Base-by-base conservation (phyloP, 805 yeast species). In the Lipomyces oligophaga region DNA sequence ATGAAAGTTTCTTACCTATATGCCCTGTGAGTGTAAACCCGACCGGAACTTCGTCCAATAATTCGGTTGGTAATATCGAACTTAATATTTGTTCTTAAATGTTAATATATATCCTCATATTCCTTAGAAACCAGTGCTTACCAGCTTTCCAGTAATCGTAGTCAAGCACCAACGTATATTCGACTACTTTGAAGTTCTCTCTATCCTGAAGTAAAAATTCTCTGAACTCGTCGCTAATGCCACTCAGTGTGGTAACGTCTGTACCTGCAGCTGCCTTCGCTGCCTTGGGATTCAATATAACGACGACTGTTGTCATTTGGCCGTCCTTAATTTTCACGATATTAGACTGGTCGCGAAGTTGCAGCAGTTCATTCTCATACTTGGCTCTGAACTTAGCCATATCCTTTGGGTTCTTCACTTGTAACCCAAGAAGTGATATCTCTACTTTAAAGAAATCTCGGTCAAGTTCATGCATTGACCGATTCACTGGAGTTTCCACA, bases 21-120 rank as follows among this genome's bases (percentile, higher is more conserved):
- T 93, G 97, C 0, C 99, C 99, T 0, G 95, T 94, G 30, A 80
- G 79, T 0, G 97, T 85, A 64, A 85, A 93, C 0, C 97, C 94
- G 0, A 93, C 73, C 0, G 98, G 99, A 6, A 83, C 71, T 46
- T 87, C 95, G 34, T 76, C 81, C 5, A 78, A 66, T 18, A 79
- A 64, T 16, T 79, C 72, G 36, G 77, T 82, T 0, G 99, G 98
- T 36, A 93, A 65, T 3, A 88, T 76, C 0, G 95, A 77, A 36
- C 73, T 70, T 31, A 93, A 69, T 13, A 93, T 83, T 57, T 93
- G 96, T 45, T 94, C 98, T 57, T 26, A 18, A 11, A 11, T 15
- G 13, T 11, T 28, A 2, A 34, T 30, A 34, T 19, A n/a, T 19
- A n/a, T 15, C 13, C 34, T 31, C 6, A 13, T 18, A 7, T 5